Evolutionary conservation across 1,284 basidiomycete species (phyloP), one percentile per base, ranked within the genome.

Genomic region (Ustanciosporium gigantosporum): DNA sequence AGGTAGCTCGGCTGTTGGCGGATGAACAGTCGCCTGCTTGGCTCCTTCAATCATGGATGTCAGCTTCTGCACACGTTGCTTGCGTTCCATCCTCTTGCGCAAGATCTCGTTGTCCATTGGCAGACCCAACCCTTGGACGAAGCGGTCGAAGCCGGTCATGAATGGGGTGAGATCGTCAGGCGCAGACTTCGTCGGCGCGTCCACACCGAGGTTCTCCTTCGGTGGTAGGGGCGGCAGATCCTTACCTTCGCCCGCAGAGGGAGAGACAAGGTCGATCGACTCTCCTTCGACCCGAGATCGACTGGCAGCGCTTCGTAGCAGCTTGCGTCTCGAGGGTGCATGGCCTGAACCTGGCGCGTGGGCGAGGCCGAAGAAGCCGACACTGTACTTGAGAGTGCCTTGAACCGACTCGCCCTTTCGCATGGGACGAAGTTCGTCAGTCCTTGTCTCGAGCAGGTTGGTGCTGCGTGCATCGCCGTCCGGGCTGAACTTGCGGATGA

Each of bases 381-480:
- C 58, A 19, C 65, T 68, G 50, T 70, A 74, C 42, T 59, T 73
- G 31, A 74, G 59, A n/a, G 49, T 53, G 6, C 72, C 72, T 31
- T 66, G 53, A 2, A 57, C 57, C 3, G 43, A 11, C 1, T 45
- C 48, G 13, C 70, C 72, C 20, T 64, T 51, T 11, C 67, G 48
- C 52, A 70, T 61, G 3, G 72, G 70, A 15, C 40, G 46, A 29
- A 74, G 50, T 20, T 50, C 36, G 31, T 72, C 72, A 3, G 47
- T 57, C 9, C 62, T 48, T 3, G 55, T 65, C 39, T 73, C 70
- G 46, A 74, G 44, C 38, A 70, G 27, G 20, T 60, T 59, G 31
- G 48, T 46, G 32, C 47, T 46, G 9, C 44, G 42, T 7, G 49
- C 35, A 21, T 53, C 46, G 22, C 45, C 55, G 0, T 50, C 43